A percentile compares a stretch with the other conserved stretches of the same genome.
These are phyloP conservation scores for Ligustrum vulgare DNA, from an alignment of 257 asterid genomes.

Conservation along the genomic window DNA sequence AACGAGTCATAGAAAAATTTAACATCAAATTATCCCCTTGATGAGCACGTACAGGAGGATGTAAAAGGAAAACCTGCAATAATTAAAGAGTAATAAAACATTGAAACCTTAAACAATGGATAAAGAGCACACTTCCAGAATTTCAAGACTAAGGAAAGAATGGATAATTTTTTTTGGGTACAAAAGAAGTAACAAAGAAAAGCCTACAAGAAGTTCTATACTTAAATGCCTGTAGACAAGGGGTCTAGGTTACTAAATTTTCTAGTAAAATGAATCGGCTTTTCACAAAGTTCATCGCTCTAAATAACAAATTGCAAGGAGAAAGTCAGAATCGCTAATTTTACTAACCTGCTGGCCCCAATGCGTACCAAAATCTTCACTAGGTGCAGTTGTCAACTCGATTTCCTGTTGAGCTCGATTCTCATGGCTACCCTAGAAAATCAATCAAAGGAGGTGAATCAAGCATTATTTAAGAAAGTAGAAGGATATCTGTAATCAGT, in stretches of 20 bases:
- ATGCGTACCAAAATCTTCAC: conserved; percentile 67
- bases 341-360: conserved; percentile 94
- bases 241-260: background rate
- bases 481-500: conserved; percentile 2
- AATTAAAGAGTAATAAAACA: conserved; percentile 20
- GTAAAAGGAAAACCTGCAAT: conserved; percentile 71
- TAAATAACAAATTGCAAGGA: background rate
- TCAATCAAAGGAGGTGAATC: conserved; percentile 30
- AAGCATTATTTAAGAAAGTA: background rate
- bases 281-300: background rate
- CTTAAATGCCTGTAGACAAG: background rate
- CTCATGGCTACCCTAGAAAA: conserved; percentile 55
- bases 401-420: conserved; percentile 74
- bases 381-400: conserved; percentile 86
- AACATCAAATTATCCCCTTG: conserved; percentile 51
- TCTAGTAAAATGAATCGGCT: background rate
- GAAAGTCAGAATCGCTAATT: background rate
- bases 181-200: background rate
- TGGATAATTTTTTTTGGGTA: background rate
- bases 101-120: background rate
- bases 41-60: conserved; percentile 56
- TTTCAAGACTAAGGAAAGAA: background rate
- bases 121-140: conserved; percentile 4
- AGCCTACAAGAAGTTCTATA: background rate
- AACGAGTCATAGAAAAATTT: conserved; percentile 60